A percentile compares a stretch with the other conserved stretches of the same genome.
Evolutionary conservation across 345 rosid species (phyloP).

Genomic region (Boechera divaricarpa): DNA sequence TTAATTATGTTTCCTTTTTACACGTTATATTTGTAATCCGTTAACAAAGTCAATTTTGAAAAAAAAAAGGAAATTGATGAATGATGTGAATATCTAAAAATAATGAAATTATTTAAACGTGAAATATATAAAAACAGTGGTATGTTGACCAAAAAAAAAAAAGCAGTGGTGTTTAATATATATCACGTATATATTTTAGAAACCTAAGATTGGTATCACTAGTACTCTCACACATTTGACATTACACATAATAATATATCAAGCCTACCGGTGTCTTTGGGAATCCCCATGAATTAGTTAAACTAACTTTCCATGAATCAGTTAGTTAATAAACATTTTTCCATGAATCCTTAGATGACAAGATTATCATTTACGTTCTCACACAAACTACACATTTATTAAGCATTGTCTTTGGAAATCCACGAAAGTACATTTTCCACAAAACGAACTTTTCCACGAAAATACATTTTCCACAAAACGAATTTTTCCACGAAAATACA

Average conservation of each 20-base stretch:
- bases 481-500: not conserved
- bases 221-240: not conserved
- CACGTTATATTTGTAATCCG: not conserved
- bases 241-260: not conserved
- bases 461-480: not conserved
- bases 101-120: not conserved
- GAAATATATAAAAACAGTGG: not conserved
- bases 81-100: not conserved
- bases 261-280: not conserved
- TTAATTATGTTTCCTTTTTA: not conserved
- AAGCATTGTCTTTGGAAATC: not conserved
- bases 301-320: constrained; percentile 1
- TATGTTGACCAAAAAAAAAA: not conserved
- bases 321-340: not conserved
- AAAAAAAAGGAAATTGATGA: not conserved
- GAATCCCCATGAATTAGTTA: not conserved
- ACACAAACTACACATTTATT: not conserved
- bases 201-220: not conserved
- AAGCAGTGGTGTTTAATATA: not conserved
- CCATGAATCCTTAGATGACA: constrained; percentile 1
- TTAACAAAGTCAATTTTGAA: not conserved
- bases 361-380: not conserved
- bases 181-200: not conserved
- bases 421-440: constrained; percentile 16
- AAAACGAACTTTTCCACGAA: not conserved